Percentiles rank a stretch among this genome's conserved stretches.
These are phyloP conservation scores for Amaranthus cruentus DNA, from an alignment of 148 eudicot genomes.

Conservation along the genomic window DNA sequence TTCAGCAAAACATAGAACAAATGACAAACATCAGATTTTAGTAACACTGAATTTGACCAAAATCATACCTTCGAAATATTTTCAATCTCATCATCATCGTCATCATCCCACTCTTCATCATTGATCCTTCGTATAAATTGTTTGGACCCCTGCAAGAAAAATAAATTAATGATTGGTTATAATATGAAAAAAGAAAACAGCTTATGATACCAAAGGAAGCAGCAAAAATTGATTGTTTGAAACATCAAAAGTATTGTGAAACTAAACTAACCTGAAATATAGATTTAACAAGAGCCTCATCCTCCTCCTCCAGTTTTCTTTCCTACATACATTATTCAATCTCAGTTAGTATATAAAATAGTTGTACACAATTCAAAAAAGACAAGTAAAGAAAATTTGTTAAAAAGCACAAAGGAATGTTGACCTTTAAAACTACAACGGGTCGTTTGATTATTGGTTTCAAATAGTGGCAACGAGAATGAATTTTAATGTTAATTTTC, in stretches of 20 bases:
- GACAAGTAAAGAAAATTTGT: too few relatives aligned
- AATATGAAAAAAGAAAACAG: background rate
- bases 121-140: constrained; percentile 46
- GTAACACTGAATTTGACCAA: background rate
- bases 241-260: background rate
- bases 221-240: background rate
- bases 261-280: constrained; percentile 50
- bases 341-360: constrained; percentile 9
- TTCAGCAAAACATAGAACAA: background rate
- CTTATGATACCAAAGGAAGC: background rate
- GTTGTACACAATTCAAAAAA: background rate
- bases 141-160: constrained; percentile 45
- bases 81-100: constrained; percentile 44
- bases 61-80: constrained; percentile 37
- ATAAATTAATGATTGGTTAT: background rate
- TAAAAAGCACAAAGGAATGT: too few relatives aligned
- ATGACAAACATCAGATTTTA: background rate
- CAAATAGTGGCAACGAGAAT: too few relatives aligned
- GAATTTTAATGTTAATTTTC: too few relatives aligned
- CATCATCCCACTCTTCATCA: constrained; percentile 74
- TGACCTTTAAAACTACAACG: too few relatives aligned
- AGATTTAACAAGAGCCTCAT: constrained; percentile 79
- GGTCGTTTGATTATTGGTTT: too few relatives aligned
- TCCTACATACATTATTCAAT: constrained; percentile 35
- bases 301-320: constrained; percentile 69